Conservation (phyloP, 139 green algal genomes). For the Coelastrella sp. region DNA sequence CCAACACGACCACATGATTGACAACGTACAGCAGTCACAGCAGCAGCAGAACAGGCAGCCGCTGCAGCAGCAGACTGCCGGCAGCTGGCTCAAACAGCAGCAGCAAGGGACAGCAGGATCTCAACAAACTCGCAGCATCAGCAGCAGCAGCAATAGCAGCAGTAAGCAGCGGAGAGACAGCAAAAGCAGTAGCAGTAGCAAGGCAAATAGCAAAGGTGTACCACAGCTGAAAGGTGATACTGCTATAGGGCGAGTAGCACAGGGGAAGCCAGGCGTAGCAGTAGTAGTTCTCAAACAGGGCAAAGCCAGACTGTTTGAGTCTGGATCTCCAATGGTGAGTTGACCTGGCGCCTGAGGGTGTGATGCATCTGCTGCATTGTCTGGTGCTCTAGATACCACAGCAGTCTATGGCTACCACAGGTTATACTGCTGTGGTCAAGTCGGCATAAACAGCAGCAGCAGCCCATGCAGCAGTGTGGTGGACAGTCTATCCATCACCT, state of each 20-base stretch:
- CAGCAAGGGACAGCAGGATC: conserved; percentile 1
- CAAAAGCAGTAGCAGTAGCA: background rate
- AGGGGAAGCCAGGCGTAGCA: background rate
- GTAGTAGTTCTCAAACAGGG: conserved; percentile 78
- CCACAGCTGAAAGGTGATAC: conserved; percentile 2
- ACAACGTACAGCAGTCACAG: conserved; percentile 1
- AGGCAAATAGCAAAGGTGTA: background rate
- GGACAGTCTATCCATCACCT: no score
- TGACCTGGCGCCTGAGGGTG: background rate
- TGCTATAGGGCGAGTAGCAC: conserved; percentile 37
- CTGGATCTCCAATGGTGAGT: conserved; percentile 43
- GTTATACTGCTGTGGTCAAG: no score
- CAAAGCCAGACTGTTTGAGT: conserved; percentile 78
- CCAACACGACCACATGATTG: conserved; percentile 9
- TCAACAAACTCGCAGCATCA: background rate
- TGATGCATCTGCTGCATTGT: no score
- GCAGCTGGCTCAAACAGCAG: background rate
- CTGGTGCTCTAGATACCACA: no score
- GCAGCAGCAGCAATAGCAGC: background rate
- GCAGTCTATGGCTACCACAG: no score
- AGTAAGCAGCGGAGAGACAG: background rate
- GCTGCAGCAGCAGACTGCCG: background rate
- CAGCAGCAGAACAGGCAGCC: background rate
- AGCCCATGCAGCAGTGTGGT: no score
- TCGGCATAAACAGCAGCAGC: no score